These are phyloP conservation scores for Oryza punctata DNA, from an alignment of 176 grass and related monocot species.

Conservation along the genomic window DNA sequence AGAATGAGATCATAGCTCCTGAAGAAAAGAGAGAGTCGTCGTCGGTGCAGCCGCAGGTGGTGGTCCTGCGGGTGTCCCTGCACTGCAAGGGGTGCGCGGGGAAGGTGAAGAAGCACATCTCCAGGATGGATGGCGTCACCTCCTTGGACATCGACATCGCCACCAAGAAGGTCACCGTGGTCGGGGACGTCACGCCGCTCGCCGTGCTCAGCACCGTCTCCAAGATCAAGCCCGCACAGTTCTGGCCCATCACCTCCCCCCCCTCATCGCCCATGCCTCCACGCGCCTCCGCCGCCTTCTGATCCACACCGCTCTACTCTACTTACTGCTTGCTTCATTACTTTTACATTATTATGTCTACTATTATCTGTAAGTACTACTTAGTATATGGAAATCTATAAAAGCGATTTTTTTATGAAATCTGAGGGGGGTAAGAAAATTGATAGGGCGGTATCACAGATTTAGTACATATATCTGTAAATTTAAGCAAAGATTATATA, in stretches of 20 bases:
- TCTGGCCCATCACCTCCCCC: constrained; percentile 51
- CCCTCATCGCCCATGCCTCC: constrained; percentile 6
- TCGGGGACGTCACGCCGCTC: constrained; percentile 81
- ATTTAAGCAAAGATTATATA: no score
- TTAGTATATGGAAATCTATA: no score
- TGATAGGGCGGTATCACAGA: no score
- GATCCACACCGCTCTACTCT: not conserved
- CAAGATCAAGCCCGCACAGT: constrained; percentile 86
- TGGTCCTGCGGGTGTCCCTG: constrained; percentile 69
- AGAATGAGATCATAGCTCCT: not conserved
- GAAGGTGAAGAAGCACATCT: constrained; percentile 91
- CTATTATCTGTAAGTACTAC: no score
- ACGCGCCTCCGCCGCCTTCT: constrained; percentile 52
- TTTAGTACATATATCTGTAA: no score
- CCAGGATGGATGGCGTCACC: constrained; percentile 82
- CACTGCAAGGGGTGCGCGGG: constrained; percentile 91
- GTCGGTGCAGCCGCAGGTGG: constrained; percentile 34
- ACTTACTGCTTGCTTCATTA: no score
- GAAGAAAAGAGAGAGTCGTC: not conserved
- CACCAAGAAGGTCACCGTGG: constrained; percentile 87
- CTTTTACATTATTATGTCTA: no score
- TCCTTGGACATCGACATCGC: constrained; percentile 86
- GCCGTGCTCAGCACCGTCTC: constrained; percentile 81
- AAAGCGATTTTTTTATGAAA: no score
- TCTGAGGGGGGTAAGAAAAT: no score